A percentile compares a stretch with the other conserved stretches of the same genome.
Evolutionary conservation across 352 stramenopile species (phyloP).

Genomic region (Pythium brachiatum): DNA sequence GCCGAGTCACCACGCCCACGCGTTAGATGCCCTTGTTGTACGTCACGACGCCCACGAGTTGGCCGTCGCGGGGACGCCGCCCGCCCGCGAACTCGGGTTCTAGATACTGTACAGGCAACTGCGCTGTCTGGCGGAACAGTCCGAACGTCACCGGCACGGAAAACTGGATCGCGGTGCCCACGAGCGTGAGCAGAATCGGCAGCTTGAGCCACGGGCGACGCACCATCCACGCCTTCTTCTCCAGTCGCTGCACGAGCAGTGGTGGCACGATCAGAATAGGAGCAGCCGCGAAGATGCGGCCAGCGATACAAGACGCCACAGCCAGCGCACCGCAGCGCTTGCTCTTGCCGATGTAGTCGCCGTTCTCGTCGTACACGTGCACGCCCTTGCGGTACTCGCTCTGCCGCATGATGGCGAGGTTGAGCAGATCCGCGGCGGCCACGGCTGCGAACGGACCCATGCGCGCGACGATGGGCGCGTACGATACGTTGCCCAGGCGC

Average conservation of each 20-base stretch:
- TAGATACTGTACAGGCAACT: slow-evolving; percentile 57
- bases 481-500: slow-evolving; percentile 41
- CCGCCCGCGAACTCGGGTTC: slow-evolving; percentile 54
- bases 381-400: slow-evolving; percentile 82
- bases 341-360: slow-evolving; percentile 75
- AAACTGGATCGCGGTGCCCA: slow-evolving; percentile 79
- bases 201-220: slow-evolving; percentile 56
- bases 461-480: slow-evolving; percentile 52
- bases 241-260: slow-evolving; percentile 52
- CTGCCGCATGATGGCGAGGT: slow-evolving; percentile 84
- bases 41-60: slow-evolving; percentile 59
- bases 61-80: slow-evolving; percentile 38
- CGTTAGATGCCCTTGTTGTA: slow-evolving; percentile 83
- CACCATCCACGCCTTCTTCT: slow-evolving; percentile 41
- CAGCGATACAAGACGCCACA: slow-evolving; percentile 70
- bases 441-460: slow-evolving; percentile 80
- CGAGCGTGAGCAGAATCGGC: slow-evolving; percentile 62
- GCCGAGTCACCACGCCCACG: neutral
- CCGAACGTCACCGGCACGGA: slow-evolving; percentile 85
- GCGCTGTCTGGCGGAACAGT: slow-evolving; percentile 80
- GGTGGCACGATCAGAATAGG: slow-evolving; percentile 80
- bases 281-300: slow-evolving; percentile 74
- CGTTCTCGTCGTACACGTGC: slow-evolving; percentile 79
- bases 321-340: slow-evolving; percentile 67
- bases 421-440: slow-evolving; percentile 80